Evolutionary conservation across 2,329 filamentous ascomycete species (phyloP), one percentile per base, ranked within the genome.

Genomic region (Rhinocladiella mackenziei): DNA sequence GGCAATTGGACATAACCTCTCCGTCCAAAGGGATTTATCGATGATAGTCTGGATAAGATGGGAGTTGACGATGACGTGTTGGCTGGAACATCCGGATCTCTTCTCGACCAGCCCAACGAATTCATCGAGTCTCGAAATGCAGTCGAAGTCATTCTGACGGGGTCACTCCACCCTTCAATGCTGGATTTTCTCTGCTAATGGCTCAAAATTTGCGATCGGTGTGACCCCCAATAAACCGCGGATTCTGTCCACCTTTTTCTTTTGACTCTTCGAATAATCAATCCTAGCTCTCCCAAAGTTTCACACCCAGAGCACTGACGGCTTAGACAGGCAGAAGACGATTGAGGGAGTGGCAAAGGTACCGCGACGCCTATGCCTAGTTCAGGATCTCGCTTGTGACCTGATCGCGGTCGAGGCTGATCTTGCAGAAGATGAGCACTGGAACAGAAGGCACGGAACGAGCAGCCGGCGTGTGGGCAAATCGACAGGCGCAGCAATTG

Each of bases 81-180:
- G 59, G 84, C 82, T 54, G 88, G 81, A 42, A 84, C 72, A 60
- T 94, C 86, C 54, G 79, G 67, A 46, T 89, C 84, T 61, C 91
- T 81, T 58, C 91, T 84, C 61, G 87, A 87, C 92, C 92, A 97
- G 50, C 92, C 92, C 60, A 97, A 70, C 48, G 88, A 92, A 74
- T 87, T 94, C 75, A 97, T 89, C 15, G 87, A 94, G 68, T 96
- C 88, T 64, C 89, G 81, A 67, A 98, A 97, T 34, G 87, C 86
- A 56, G 81, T 75, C 56, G 89, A 91, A 50, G 89, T 85, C 89
- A 95, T 95, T 52, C 29, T 48, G 29, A 37, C 38, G 23, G n/a
- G 31, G 45, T 53, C 45, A 46, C 36, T 43, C 41, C 33, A 39
- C 29, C 30, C 38, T n/a, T 31, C 35, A 30, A 29, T 25, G 13